Conservation (phyloP, 2,329 filamentous ascomycete genomes). For the Claviceps sorghi region DNA sequence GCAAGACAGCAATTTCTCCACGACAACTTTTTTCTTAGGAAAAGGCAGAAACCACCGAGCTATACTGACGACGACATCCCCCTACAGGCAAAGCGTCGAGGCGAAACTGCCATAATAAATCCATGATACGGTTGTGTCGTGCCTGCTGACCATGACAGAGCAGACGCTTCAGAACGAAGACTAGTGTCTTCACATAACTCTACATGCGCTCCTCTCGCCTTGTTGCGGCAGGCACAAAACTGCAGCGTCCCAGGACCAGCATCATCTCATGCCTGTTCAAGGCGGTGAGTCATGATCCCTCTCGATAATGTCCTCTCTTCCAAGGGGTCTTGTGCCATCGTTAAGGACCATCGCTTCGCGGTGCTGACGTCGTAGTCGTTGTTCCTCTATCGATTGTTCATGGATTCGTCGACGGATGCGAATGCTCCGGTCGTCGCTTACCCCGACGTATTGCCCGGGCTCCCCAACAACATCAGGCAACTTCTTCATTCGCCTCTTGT, state of each 20-base stretch:
- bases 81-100: background rate
- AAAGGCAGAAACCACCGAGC: background rate
- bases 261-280: conserved; percentile 2
- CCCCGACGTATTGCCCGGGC: conserved; percentile 14
- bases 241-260: background rate
- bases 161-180: background rate
- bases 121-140: background rate
- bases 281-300: conserved; percentile 32
- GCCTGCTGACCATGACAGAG: background rate
- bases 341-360: conserved; percentile 85
- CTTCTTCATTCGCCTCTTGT: conserved; percentile 15
- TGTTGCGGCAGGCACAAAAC: background rate
- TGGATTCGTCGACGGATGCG: conserved; percentile 18
- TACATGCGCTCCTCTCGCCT: background rate
- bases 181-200: background rate
- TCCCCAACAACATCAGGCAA: conserved; percentile 21
- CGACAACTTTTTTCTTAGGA: background rate
- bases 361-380: conserved; percentile 58
- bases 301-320: conserved; percentile 66
- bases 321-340: conserved; percentile 64
- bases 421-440: conserved; percentile 12
- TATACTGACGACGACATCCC: background rate
- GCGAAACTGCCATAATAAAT: background rate
- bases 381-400: conserved; percentile 50
- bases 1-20: background rate